Evolutionary conservation across 176 grass and related monocot genomes (phyloP).

Genomic region (Triticum dicoccoides): DNA sequence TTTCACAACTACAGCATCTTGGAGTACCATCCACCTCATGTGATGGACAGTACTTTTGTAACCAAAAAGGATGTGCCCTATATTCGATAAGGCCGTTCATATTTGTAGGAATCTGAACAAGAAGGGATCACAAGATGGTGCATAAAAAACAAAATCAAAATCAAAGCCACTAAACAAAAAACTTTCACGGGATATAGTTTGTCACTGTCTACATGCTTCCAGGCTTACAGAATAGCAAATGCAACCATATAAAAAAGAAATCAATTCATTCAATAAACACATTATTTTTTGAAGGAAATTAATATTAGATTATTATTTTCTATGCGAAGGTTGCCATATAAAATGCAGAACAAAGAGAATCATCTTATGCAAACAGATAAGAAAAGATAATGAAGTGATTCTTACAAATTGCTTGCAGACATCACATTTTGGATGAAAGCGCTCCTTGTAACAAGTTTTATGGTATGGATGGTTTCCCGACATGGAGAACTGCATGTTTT

Average conservation of each 20-base stretch:
- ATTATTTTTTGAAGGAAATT: no score
- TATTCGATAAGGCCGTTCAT: constrained; percentile 89
- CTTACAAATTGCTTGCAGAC: constrained; percentile 97
- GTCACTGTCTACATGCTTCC: not conserved
- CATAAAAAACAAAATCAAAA: not conserved
- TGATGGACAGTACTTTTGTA: constrained; percentile 96
- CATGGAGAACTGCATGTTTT: constrained; percentile 77
- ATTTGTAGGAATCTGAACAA: constrained; percentile 85
- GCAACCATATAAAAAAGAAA: not conserved
- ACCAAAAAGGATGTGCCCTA: constrained; percentile 93
- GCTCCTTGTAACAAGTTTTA: constrained; percentile 85
- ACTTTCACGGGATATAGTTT: not conserved
- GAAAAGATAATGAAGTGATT: constrained; percentile 10
- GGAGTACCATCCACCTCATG: constrained; percentile 95
- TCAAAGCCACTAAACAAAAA: constrained; percentile 17
- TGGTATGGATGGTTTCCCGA: constrained; percentile 79
- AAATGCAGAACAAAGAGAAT: constrained; percentile 20
- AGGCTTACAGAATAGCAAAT: constrained; percentile 3
- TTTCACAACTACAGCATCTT: constrained; percentile 95
- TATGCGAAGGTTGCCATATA: not conserved
- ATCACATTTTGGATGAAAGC: constrained; percentile 94
- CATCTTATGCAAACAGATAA: not conserved
- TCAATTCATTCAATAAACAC: not conserved
- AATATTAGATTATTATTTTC: no score
- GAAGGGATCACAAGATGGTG: constrained; percentile 24